These are phyloP conservation scores for Calonectria multiphialidica DNA, from an alignment of 2,329 filamentous ascomycete species.

Conservation along the genomic window DNA sequence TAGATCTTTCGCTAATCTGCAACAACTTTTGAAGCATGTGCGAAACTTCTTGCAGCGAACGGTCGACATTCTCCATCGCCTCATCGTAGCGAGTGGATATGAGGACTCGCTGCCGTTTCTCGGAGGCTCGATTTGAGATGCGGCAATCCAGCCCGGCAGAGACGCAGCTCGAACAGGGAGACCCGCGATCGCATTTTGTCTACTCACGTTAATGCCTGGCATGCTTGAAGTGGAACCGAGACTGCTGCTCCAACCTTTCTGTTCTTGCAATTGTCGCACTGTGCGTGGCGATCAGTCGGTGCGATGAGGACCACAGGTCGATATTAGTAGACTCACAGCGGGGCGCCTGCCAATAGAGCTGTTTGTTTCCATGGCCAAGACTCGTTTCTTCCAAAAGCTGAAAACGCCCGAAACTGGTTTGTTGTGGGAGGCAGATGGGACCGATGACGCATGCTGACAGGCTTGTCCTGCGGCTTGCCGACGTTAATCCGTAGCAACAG, in stretches of 20 bases:
- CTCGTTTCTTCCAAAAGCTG: not conserved
- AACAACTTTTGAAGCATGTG: not conserved
- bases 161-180: slow-evolving; percentile 4
- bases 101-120: slow-evolving; percentile 1
- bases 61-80: not conserved
- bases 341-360: not conserved
- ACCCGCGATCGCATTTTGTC: slow-evolving; percentile 1
- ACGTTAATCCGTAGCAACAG: not conserved
- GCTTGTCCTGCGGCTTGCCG: not conserved
- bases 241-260: not conserved
- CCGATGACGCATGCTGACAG: not conserved
- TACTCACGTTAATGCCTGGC: not conserved
- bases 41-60: not conserved
- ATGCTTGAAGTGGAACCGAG: no score
- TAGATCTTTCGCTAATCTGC: not conserved
- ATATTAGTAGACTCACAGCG: not conserved
- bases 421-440: not conserved
- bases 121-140: not conserved
- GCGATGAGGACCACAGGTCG: not conserved
- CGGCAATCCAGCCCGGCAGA: not conserved
- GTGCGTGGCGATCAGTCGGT: not conserved
- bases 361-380: not conserved
- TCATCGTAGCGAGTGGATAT: slow-evolving; percentile 6
- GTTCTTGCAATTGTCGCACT: slow-evolving; percentile 9
- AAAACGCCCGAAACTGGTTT: no score